phyloP scores from a whole-genome alignment of 345 rosid species.

The Arabis hirsuta region DNA sequence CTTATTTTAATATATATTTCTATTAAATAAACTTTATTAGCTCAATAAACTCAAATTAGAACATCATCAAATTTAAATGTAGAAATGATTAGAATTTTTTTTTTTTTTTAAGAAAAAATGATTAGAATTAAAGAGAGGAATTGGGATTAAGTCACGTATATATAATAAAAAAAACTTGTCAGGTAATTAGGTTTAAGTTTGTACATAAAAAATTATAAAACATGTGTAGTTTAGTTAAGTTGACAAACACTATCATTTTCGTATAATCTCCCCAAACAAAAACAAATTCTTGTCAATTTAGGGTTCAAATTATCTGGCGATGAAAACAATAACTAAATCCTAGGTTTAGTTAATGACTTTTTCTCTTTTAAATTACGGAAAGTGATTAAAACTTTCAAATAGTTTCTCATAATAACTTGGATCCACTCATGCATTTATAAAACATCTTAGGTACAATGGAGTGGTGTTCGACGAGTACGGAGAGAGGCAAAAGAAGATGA shows the following conservation, averaged over 20 bases:
- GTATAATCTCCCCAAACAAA: not conserved
- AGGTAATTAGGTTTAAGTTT: too few relatives aligned
- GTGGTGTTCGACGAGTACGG: conserved; percentile 21
- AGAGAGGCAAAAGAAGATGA: conserved; percentile 46
- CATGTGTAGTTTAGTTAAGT: not conserved
- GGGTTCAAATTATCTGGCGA: not conserved
- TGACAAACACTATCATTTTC: not conserved
- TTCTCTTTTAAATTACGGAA: not conserved
- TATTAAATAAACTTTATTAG: not conserved
- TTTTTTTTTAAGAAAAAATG: too few relatives aligned
- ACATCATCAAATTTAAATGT: too few relatives aligned
- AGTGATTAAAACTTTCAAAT: not conserved
- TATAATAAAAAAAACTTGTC: too few relatives aligned
- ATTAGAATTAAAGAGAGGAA: too few relatives aligned
- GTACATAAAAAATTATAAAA: not conserved
- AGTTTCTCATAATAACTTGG: not conserved
- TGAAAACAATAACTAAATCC: too few relatives aligned
- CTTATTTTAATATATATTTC: too few relatives aligned
- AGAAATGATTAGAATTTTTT: too few relatives aligned
- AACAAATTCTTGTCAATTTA: not conserved
- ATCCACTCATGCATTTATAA: not conserved
- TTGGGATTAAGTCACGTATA: too few relatives aligned
- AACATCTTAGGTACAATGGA: conserved; percentile 7
- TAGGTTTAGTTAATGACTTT: too few relatives aligned
- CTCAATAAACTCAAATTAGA: too few relatives aligned